Percentiles rank a stretch among this genome's conserved stretches.
Evolutionary conservation across 1,284 basidiomycete genomes (phyloP).

Genomic region (Tilletiaria anomala): DNA sequence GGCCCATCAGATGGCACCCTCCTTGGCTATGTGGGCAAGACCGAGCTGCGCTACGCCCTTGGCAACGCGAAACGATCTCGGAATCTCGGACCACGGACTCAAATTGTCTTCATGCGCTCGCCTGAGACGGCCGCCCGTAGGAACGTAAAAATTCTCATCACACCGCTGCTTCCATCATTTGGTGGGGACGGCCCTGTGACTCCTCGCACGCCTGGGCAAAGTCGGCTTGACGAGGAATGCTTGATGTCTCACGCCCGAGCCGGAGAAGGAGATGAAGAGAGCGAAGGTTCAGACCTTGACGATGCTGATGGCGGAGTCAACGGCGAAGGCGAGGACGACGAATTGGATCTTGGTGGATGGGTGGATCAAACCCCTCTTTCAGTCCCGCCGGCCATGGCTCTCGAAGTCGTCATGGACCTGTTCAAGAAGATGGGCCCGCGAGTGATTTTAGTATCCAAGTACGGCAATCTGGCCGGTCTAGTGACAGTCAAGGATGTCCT

Average conservation of each 20-base stretch:
- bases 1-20: conserved; percentile 47
- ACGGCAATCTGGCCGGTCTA: conserved; percentile 63
- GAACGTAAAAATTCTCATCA: too few species aligned
- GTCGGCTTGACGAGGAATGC: too few species aligned
- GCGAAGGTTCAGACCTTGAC: too few species aligned
- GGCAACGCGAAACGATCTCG: conserved; percentile 44
- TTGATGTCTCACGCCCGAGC: too few species aligned
- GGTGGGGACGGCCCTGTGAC: not conserved
- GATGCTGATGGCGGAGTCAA: conserved; percentile 17
- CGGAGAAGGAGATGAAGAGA: conserved; percentile 9
- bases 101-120: conserved; percentile 23
- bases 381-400: conserved; percentile 76
- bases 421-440: conserved; percentile 55
- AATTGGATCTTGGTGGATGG: conserved; percentile 25
- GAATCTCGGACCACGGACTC: conserved; percentile 11
- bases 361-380: conserved; percentile 14
- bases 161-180: too few species aligned
- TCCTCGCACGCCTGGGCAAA: not conserved
- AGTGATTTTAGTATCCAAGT: conserved; percentile 75
- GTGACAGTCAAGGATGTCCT: conserved; percentile 94
- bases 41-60: conserved; percentile 70
- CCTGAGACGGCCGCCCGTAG: too few species aligned
- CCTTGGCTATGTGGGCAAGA: conserved; percentile 74
- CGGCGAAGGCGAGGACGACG: conserved; percentile 18
- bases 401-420: conserved; percentile 80